Conservation (phyloP, 192 early-diverging fungal species). For the Phycomyces nitens region DNA sequence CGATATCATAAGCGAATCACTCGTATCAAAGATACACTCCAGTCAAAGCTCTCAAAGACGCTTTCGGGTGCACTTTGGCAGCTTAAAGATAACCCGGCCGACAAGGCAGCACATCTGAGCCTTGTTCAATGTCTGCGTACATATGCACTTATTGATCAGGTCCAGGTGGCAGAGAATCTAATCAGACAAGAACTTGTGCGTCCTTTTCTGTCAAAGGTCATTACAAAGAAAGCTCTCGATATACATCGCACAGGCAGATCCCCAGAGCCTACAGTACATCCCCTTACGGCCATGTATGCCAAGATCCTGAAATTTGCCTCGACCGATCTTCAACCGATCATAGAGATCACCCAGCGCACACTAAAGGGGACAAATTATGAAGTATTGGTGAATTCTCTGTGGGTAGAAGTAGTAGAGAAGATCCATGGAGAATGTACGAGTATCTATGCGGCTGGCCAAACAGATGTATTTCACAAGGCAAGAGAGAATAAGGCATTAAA, state of each 20-base stretch:
- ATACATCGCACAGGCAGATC: neutral
- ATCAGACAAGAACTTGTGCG: conserved; percentile 54
- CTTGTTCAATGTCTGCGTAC: conserved; percentile 71
- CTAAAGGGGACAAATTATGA: conserved; percentile 63
- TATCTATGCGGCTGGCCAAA: conserved; percentile 62
- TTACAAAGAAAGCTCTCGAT: conserved; percentile 3
- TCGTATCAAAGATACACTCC: conserved; percentile 71
- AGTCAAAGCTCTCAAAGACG: conserved; percentile 53
- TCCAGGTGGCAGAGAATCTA: conserved; percentile 57
- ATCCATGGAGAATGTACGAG: conserved; percentile 45
- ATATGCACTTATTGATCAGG: conserved; percentile 71
- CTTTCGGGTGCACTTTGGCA: conserved; percentile 48
- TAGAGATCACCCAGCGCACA: conserved; percentile 52
- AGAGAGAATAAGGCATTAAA: too few species aligned
- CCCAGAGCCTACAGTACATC: conserved; percentile 2
- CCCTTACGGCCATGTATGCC: conserved; percentile 54
- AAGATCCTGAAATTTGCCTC: conserved; percentile 52
- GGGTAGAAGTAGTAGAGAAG: conserved; percentile 44
- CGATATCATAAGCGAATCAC: conserved; percentile 49
- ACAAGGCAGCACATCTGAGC: conserved; percentile 37
- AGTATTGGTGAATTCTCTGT: conserved; percentile 60
- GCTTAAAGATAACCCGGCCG: conserved; percentile 23
- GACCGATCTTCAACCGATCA: conserved; percentile 43
- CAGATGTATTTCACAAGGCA: conserved; percentile 69
- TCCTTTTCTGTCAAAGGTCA: conserved; percentile 48